phyloP scores from a whole-genome alignment of 2,329 filamentous ascomycete species.

The Pseudopyrenochaeta lycopersici region DNA sequence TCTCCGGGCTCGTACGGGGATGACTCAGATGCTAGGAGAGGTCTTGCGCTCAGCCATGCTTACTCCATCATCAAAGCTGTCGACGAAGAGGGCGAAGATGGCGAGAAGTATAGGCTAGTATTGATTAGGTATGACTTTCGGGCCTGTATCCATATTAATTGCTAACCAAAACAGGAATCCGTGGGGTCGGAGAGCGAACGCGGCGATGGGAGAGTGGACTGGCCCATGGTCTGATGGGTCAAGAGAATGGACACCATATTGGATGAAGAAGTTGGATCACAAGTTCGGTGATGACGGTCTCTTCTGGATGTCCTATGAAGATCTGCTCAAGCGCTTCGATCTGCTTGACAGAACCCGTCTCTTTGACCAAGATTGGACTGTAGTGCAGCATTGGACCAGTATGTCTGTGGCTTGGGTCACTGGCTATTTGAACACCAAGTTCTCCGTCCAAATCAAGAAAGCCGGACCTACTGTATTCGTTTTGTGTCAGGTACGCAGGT shows the following conservation, averaged over 20 bases:
- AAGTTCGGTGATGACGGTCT: slow-evolving; percentile 78
- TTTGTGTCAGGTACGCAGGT: slow-evolving; percentile 63
- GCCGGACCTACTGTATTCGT: slow-evolving; percentile 65
- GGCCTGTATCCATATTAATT: slow-evolving; percentile 17
- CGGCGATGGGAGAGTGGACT: slow-evolving; percentile 70
- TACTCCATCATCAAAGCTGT: slow-evolving; percentile 66
- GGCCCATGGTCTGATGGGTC: slow-evolving; percentile 84
- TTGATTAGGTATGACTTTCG: slow-evolving; percentile 60
- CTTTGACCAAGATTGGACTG: slow-evolving; percentile 66
- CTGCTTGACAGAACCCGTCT: slow-evolving; percentile 68
- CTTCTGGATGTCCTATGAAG: slow-evolving; percentile 69
- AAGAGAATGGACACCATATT: slow-evolving; percentile 83
- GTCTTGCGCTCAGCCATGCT: slow-evolving; percentile 57
- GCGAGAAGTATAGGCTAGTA: slow-evolving; percentile 61
- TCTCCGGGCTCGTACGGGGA: slow-evolving; percentile 64
- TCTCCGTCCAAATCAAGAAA: slow-evolving; percentile 62
- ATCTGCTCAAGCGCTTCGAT: slow-evolving; percentile 65
- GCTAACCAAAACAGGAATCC: slow-evolving; percentile 66
- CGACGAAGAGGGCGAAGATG: slow-evolving; percentile 58
- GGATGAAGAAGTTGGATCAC: slow-evolving; percentile 75
- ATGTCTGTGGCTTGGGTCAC: slow-evolving; percentile 67
- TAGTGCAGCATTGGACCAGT: slow-evolving; percentile 68
- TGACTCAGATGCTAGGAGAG: slow-evolving; percentile 64
- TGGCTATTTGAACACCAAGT: slow-evolving; percentile 69
- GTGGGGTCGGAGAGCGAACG: slow-evolving; percentile 70